Conservation (phyloP, 169 alveolate genomes). For the Toxoplasma gondii region DNA sequence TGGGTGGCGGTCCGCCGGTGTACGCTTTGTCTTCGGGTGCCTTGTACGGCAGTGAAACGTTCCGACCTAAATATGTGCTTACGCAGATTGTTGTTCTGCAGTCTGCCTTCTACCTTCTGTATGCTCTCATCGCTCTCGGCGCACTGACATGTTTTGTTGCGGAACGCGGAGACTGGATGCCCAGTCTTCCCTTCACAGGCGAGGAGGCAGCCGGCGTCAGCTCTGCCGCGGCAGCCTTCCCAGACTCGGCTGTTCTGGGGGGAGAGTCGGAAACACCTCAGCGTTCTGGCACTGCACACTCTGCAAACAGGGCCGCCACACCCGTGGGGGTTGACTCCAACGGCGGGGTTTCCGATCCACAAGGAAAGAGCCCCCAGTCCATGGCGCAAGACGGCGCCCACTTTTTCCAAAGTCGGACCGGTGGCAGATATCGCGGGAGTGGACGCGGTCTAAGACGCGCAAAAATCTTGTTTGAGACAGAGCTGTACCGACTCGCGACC, state of each 20-base stretch:
- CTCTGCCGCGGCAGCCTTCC: background rate
- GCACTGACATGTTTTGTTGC: background rate
- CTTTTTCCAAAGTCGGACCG: background rate
- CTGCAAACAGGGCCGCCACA: background rate
- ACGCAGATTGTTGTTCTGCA: background rate
- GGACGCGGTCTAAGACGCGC: background rate
- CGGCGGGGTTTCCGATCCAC: too few relatives aligned
- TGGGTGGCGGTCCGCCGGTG: background rate
- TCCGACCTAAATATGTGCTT: background rate
- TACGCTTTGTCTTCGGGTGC: background rate
- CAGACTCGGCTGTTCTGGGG: background rate
- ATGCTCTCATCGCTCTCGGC: constrained; percentile 17
- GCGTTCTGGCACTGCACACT: background rate
- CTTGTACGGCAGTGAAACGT: constrained; percentile 4
- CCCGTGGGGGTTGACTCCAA: background rate
- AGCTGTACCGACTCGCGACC: background rate
- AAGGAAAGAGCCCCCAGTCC: too few relatives aligned
- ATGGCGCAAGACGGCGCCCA: too few relatives aligned
- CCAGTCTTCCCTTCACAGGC: background rate
- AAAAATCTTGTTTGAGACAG: background rate
- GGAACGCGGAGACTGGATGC: background rate
- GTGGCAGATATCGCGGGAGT: background rate
- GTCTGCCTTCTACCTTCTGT: constrained; percentile 12
- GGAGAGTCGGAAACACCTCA: background rate
- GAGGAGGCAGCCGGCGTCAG: background rate